A percentile compares a stretch with the other conserved stretches of the same genome.
Conservation (phyloP, 257 asterid species). For the Rubia yunnanensis region DNA sequence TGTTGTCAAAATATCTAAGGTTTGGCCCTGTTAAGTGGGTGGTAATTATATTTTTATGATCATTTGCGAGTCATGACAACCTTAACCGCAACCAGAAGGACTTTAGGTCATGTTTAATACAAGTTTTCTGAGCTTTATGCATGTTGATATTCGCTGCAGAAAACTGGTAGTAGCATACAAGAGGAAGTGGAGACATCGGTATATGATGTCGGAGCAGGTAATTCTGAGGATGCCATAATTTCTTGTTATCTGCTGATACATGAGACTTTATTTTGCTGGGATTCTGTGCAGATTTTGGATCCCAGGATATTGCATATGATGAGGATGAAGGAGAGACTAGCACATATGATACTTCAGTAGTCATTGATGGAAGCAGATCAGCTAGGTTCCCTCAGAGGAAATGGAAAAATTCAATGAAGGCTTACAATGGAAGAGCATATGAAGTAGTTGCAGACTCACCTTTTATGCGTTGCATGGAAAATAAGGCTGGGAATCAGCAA, state of each 20-base stretch:
- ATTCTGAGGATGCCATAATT: constrained; percentile 12
- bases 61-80: neutral
- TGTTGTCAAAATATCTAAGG: neutral
- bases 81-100: neutral
- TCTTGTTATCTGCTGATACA: constrained; percentile 16
- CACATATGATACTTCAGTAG: constrained; percentile 41
- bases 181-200: constrained; percentile 87
- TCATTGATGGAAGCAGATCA: constrained; percentile 45
- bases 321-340: constrained; percentile 84
- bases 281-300: constrained; percentile 43
- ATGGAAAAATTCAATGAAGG: constrained; percentile 44
- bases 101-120: neutral
- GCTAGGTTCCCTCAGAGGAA: constrained; percentile 58
- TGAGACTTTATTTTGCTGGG: constrained; percentile 9
- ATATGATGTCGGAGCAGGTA: constrained; percentile 64
- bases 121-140: neutral
- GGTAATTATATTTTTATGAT: neutral
- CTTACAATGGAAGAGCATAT: constrained; percentile 45
- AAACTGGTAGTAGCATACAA: constrained; percentile 40
- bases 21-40: neutral
- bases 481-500: constrained; percentile 43
- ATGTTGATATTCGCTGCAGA: constrained; percentile 32
- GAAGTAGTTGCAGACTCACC: constrained; percentile 48
- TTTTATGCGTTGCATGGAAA: constrained; percentile 46
- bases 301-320: constrained; percentile 46